Base-by-base conservation (phyloP, 306 rosid species). In the Canavalia ensiformis region DNA sequence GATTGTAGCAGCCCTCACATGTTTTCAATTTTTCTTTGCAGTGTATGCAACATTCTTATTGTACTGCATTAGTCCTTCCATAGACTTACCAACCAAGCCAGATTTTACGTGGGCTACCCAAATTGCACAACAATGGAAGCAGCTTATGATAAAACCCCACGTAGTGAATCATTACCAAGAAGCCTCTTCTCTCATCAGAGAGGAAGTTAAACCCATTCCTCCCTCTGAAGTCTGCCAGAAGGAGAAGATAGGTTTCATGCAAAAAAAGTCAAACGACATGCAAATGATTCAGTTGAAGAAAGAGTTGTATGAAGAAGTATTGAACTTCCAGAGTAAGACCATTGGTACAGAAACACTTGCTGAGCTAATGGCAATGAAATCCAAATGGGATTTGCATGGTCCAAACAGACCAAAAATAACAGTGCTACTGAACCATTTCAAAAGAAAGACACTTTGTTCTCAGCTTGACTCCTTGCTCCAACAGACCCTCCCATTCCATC, bases 371-470 rank as follows among this genome's bases (percentile, higher is more conserved):
- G 86, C 84, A 12, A 90, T 93, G 93, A 95, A 89, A 81, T 95
- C 99, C 44, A 89, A 88, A 59, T 95, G 98, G 97, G 93, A 88
- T 68, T 62, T 86, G 82, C 69, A 45, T 29, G 87, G 84, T 60
- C 91, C 86, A 46, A 90, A 75, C 12, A 90, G 45, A 18, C 92
- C 98, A 5, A 93, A 89, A 82, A 80, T 93, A 80, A 92, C 97
- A 1, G 98, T 95, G 2, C 81, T 95, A 8, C 77, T 95, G 7
- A 95, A 95, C 87, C 99, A 95, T 57, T 95, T 95, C 89, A 95
- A 95, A 87, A 89, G 99, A 79, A 95, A 88, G 73, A 95, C 99
- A 29, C 92, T 95, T 0, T 95, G 99, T 76, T 88, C 99, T 58
- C 98, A 95, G 68, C 86, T 93, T 46, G 95, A 95, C 54, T 88